Evolutionary conservation across 805 yeast species (phyloP), one percentile per base, ranked within the genome.

Genomic region (Maudiozyma saulgeensis): DNA sequence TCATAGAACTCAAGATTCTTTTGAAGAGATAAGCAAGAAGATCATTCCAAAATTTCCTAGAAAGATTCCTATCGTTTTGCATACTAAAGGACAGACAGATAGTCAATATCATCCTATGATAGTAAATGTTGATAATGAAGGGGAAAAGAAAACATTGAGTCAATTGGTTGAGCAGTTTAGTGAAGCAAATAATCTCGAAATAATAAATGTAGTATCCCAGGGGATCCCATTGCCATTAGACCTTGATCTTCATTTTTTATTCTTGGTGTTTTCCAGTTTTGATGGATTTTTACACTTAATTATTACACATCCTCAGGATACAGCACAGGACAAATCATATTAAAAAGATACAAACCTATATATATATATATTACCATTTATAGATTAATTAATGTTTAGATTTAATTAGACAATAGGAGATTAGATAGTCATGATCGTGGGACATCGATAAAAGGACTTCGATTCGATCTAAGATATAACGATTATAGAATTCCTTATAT

Each of bases 271-370:
- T 46, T 63, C 71, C 53, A 79, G 76, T 51, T 62, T 79, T 19
- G 93, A 84, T 64, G 86, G 88, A 15, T 84, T 81, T 58, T 60
- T 85, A 44, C 87, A 85, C 54, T 18, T 58, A 12, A 39, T 21
- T n/a, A 18, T 25, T 13, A 45, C 12, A 9, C 7, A 23, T 21
- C 3, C 28, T n/a, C 12, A 39, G 15, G 19, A 37, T 13, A 2
- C 9, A 8, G 16, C 8, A 28, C 32, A 28, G 9, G 32, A 28
- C 12, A 28, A 6, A 28, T 8, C 12, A 28, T 28, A 11, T 28
- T 28, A 28, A 8, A 28, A 11, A 11, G 9, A 28, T 6, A 28
- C 32, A 28, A 4, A 28, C 32, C 3, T 11, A 28, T 28, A 28
- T 28, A 28, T 6, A 11, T 11, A 28, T 28, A 28, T 28, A 28